Evolutionary conservation across 1,139 yeast genomes (phyloP), one percentile per base, ranked within the genome.

Genomic region (Geotrichum restrictum): DNA sequence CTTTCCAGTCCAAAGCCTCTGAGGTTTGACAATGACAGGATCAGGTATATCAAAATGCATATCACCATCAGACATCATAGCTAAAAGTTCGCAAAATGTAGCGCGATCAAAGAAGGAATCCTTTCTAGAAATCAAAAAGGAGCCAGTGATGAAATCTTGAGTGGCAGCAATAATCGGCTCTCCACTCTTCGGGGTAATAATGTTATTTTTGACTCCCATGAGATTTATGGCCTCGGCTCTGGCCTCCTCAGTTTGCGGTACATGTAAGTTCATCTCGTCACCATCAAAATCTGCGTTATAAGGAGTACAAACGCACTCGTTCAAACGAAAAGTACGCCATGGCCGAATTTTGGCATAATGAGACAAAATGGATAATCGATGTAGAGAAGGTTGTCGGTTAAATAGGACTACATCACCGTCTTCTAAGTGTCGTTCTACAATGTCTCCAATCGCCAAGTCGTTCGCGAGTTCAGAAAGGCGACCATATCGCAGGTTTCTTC

Each of bases 231-330:
- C 98, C 71, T 94, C 98, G 0, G 98, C 95, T 61, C 98, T 77
- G 1, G 98, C 98, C 70, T 94, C 99, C 70, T 94, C 98, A 0
- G 98, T 93, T 72, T 94, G 99, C 1, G 98, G 98, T 43, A 94
- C 98, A 67, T 94, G 99, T 67, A 94, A 76, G 69, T 94, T 94
- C 99, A 94, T 94, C 72, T 94, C 99, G 72, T 94, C 99, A 70
- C 99, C 99, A 71, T 94, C 99, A 67, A 94, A 94, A 79, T 94
- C 99, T 41, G 99, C 99, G 70, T 94, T 94, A 72, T 93, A 94
- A 1, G 98, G 98, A 0, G 98, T 93, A 75, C 99, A 94, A 14
- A 93, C 98, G 85, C 99, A 94, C 71, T 94, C 99, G 66, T 94
- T 94, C 62, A 94, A 78, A 61, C 99, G 78, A 74, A 94, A 88